Evolutionary conservation across 1,139 yeast species (phyloP).

Genomic region (Scheffersomyces titani): DNA sequence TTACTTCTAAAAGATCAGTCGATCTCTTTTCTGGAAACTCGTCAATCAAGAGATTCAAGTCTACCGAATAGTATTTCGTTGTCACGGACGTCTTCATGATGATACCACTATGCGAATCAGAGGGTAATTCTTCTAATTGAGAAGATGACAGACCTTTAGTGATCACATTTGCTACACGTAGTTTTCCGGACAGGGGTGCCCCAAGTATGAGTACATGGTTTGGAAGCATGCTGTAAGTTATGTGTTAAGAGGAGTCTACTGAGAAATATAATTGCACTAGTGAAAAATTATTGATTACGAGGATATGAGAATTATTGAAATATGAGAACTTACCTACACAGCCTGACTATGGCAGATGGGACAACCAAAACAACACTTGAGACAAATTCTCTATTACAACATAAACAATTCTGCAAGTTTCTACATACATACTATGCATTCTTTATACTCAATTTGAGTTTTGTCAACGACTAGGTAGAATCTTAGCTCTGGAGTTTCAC

Average conservation of each 20-base stretch:
- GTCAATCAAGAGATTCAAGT: constrained; percentile 37
- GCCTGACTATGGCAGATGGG: not conserved
- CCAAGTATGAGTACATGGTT: constrained; percentile 44
- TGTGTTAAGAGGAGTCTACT: not conserved
- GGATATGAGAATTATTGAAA: not conserved
- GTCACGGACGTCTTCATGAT: constrained; percentile 27
- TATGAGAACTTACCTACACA: not conserved
- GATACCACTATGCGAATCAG: constrained; percentile 37
- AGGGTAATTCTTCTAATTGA: constrained; percentile 9
- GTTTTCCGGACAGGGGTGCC: constrained; percentile 38
- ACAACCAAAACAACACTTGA: not conserved
- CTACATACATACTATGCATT: too few species aligned
- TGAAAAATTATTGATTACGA: not conserved
- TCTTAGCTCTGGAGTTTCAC: too few species aligned
- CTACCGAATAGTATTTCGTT: constrained; percentile 35
- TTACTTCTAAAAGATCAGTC: constrained; percentile 4
- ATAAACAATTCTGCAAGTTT: not conserved
- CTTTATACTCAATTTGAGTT: too few species aligned
- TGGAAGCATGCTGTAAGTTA: constrained; percentile 12
- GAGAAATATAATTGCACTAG: not conserved
- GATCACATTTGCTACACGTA: constrained; percentile 27
- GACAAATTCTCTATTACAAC: not conserved
- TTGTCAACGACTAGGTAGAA: too few species aligned
- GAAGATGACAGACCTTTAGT: constrained; percentile 1
- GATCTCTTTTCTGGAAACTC: constrained; percentile 33